A percentile compares a stretch with the other conserved stretches of the same genome.
Conservation (phyloP, 345 rosid genomes). For the Sisymbrium altissimum region DNA sequence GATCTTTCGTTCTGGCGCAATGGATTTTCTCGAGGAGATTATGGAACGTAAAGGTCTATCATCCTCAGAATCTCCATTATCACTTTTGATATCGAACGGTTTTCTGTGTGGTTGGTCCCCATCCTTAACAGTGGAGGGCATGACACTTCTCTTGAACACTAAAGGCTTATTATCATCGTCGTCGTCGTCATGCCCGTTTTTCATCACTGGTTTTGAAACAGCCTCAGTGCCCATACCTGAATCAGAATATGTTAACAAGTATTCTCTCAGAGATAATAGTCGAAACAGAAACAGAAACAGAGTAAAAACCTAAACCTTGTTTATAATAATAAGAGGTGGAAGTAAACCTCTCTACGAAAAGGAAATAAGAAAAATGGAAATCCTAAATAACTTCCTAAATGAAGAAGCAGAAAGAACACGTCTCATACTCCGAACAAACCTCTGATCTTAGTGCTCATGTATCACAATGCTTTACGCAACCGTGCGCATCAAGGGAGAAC, state of each 20-base stretch:
- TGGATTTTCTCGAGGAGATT: slow-evolving; percentile 3
- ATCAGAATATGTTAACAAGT: neutral
- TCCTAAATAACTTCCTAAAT: neutral
- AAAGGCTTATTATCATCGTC: slow-evolving; percentile 49
- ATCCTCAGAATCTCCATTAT: slow-evolving; percentile 59
- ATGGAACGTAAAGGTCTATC: slow-evolving; percentile 56
- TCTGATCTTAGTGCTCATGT: neutral
- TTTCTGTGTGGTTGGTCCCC: slow-evolving; percentile 33
- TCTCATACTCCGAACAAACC: neutral
- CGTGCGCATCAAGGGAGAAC: neutral
- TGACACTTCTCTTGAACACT: slow-evolving; percentile 46
- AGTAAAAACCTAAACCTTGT: neutral
- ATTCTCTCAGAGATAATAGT: neutral
- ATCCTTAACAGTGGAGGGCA: slow-evolving; percentile 27
- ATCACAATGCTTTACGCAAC: neutral
- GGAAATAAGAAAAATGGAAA: neutral
- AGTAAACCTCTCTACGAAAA: neutral
- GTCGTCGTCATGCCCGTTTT: neutral
- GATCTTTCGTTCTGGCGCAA: neutral
- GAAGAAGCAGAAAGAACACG: neutral
- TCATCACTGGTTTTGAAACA: slow-evolving; percentile 36
- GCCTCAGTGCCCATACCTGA: slow-evolving; percentile 54
- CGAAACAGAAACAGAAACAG: neutral
- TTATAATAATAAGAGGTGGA: neutral
- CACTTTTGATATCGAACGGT: slow-evolving; percentile 10